A percentile compares a stretch with the other conserved stretches of the same genome.
Evolutionary conservation across 2,329 filamentous ascomycete species (phyloP).

Genomic region (Colletotrichum chrysophilum): DNA sequence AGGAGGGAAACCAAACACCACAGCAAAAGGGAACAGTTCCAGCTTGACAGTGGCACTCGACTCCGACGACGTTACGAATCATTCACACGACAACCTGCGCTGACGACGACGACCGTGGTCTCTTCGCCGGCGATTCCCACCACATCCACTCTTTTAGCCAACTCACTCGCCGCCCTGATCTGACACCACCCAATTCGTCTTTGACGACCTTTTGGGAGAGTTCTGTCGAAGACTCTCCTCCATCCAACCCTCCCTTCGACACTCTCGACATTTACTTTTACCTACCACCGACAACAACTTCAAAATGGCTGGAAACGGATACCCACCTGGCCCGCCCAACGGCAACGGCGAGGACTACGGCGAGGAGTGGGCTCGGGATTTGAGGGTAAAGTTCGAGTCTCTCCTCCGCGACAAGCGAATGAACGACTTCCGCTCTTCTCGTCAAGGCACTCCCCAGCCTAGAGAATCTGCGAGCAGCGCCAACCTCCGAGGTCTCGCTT

Average conservation of each 20-base stretch:
- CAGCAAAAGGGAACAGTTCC: background rate
- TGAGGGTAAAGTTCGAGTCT: slow-evolving; percentile 86
- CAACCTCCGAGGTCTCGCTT: slow-evolving; percentile 47
- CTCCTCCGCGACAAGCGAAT: slow-evolving; percentile 85
- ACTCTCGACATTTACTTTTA: background rate
- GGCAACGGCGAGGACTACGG: slow-evolving; percentile 53
- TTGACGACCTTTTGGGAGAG: background rate
- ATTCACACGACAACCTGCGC: background rate
- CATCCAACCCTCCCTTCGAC: background rate
- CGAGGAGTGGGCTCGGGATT: slow-evolving; percentile 78
- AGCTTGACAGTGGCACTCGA: background rate
- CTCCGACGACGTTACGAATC: slow-evolving; percentile 2
- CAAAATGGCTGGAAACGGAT: slow-evolving; percentile 43
- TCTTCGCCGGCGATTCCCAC: background rate
- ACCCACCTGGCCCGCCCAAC: slow-evolving; percentile 32
- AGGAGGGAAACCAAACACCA: background rate
- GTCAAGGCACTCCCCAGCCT: slow-evolving; percentile 62
- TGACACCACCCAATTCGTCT: background rate
- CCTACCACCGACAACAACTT: slow-evolving; percentile 15
- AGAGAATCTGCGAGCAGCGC: slow-evolving; percentile 57
- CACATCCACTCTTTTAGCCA: background rate
- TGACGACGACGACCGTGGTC: slow-evolving; percentile 13
- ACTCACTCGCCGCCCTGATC: background rate
- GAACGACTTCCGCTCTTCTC: slow-evolving; percentile 70
- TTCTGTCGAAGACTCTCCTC: slow-evolving; percentile 12